These are phyloP conservation scores for Fusarium setosum DNA, from an alignment of 2,329 filamentous ascomycete genomes.

Conservation along the genomic window DNA sequence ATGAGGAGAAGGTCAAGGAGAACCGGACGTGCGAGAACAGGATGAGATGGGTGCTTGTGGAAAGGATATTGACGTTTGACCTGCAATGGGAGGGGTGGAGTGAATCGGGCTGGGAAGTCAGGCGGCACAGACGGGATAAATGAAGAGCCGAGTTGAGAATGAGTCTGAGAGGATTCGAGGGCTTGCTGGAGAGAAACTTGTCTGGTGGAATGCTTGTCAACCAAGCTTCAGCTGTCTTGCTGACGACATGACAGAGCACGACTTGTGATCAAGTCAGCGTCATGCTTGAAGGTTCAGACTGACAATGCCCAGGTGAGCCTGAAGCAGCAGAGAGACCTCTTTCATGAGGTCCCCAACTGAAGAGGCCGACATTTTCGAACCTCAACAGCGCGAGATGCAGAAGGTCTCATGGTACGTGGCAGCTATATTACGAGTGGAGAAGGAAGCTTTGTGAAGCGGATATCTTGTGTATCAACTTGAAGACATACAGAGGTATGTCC, in stretches of 20 bases:
- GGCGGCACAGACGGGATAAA: constrained; percentile 21
- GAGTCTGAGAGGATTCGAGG: background rate
- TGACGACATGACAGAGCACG: constrained; percentile 1
- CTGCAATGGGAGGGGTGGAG: constrained; percentile 49
- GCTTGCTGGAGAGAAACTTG: background rate
- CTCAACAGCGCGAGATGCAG: background rate
- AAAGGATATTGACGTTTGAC: constrained; percentile 52
- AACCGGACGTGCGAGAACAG: constrained; percentile 45
- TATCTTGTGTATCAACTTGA: background rate
- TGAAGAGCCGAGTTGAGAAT: background rate
- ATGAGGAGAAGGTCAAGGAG: constrained; percentile 40
- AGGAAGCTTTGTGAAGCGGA: background rate
- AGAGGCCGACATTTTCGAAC: background rate
- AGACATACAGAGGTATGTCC: constrained; percentile 8
- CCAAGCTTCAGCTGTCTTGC: background rate
- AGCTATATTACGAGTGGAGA: background rate
- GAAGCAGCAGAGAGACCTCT: background rate
- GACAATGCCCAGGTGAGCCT: background rate
- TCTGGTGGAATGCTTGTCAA: background rate
- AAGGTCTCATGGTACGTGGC: background rate
- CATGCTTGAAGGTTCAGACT: too few relatives aligned
- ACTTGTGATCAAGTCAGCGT: background rate
- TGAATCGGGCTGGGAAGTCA: constrained; percentile 41
- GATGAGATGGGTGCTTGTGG: constrained; percentile 53
- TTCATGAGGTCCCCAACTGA: background rate